phyloP scores from a whole-genome alignment of 805 yeast species.

The Brettanomyces naardenensis region DNA sequence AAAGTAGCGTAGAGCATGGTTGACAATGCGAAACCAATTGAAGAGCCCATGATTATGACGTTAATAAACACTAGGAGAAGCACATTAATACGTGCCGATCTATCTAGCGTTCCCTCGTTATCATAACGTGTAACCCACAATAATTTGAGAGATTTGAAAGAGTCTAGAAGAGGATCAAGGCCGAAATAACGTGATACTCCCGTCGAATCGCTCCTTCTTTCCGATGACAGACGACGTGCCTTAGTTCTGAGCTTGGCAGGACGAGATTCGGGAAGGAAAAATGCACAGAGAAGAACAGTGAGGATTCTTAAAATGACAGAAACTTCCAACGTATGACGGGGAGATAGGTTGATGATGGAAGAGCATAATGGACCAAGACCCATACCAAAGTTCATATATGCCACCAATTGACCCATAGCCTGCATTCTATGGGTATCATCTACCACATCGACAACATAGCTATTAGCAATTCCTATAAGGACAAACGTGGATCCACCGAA shows the following conservation, averaged over 20 bases:
- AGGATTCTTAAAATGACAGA: constrained; percentile 24
- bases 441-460: constrained; percentile 70
- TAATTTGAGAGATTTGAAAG: constrained; percentile 28
- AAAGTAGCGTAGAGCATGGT: constrained; percentile 46
- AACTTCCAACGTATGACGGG: constrained; percentile 24
- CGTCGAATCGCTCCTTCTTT: not conserved
- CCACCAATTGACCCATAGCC: constrained; percentile 50
- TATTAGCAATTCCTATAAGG: constrained; percentile 49
- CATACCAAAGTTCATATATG: constrained; percentile 51
- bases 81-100: constrained; percentile 36
- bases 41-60: constrained; percentile 30
- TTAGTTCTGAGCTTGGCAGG: constrained; percentile 43
- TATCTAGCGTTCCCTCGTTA: constrained; percentile 17
- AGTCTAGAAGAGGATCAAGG: constrained; percentile 6
- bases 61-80: constrained; percentile 44
- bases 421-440: constrained; percentile 52
- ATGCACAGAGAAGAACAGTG: constrained; percentile 26
- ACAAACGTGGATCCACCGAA: constrained; percentile 58
- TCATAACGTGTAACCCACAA: constrained; percentile 43
- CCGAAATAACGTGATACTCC: constrained; percentile 3
- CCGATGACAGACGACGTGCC: constrained; percentile 26
- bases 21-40: constrained; percentile 33
- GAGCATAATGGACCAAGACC: constrained; percentile 61
- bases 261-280: constrained; percentile 57
- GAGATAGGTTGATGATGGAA: constrained; percentile 27